Evolutionary conservation across 768 basidiomycete species (phyloP).

Genomic region (Lactarius evosmus): DNA sequence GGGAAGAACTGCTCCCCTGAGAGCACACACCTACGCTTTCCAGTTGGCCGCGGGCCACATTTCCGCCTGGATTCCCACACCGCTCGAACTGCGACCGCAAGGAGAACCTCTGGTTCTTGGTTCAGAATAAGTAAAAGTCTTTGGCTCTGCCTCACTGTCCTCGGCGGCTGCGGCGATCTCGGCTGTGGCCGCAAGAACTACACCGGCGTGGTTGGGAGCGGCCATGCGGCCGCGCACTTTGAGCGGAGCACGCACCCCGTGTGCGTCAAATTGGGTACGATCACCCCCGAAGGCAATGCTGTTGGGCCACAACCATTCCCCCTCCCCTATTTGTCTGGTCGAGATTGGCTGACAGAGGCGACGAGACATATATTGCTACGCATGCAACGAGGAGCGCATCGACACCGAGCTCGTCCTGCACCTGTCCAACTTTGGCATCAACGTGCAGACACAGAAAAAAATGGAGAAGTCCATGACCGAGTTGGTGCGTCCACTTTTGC

Average conservation of each 20-base stretch:
- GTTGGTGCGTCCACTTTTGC: conserved; percentile 51
- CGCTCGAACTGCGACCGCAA: conserved; percentile 83
- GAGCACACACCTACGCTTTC: too few species aligned
- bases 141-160: conserved; percentile 95
- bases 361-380: conserved; percentile 89
- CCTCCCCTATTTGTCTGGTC: not conserved
- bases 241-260: conserved; percentile 69
- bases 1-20: too few species aligned
- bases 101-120: conserved; percentile 94
- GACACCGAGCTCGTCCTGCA: conserved; percentile 76
- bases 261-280: conserved; percentile 92
- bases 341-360: not conserved
- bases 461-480: conserved; percentile 98
- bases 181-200: conserved; percentile 87
- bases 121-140: too few species aligned
- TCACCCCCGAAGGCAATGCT: conserved; percentile 90
- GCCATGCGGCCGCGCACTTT: conserved; percentile 83
- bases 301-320: conserved; percentile 55
- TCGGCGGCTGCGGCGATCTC: conserved; percentile 83
- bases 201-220: conserved; percentile 80
- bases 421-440: conserved; percentile 82
- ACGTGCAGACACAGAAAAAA: conserved; percentile 75
- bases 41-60: too few species aligned
- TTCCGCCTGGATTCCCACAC: too few species aligned
- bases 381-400: conserved; percentile 77